Evolutionary conservation across 345 rosid genomes (phyloP).

Genomic region (Brassica cretica): DNA sequence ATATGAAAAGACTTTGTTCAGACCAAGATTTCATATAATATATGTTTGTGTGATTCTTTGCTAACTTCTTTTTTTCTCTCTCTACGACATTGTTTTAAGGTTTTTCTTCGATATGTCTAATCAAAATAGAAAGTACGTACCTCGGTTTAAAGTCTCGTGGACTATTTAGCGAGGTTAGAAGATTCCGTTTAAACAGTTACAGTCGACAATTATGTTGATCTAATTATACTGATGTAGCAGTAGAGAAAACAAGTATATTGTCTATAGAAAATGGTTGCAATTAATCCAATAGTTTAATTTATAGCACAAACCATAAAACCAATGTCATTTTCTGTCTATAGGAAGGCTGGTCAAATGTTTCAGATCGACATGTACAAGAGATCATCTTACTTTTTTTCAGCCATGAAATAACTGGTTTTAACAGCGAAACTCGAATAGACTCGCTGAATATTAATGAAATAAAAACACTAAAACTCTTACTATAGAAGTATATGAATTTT

Average conservation of each 20-base stretch:
- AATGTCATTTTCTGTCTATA: background rate
- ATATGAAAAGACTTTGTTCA: conserved; percentile 10
- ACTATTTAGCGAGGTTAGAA: conserved; percentile 9
- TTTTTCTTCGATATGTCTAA: conserved; percentile 37
- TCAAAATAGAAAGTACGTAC: conserved; percentile 36
- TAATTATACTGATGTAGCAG: conserved; percentile 1
- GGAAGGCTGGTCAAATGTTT: background rate
- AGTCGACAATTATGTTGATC: background rate
- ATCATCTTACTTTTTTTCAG: background rate
- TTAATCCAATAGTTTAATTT: background rate
- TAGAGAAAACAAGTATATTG: background rate
- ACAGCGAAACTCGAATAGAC: background rate
- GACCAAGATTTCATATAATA: conserved; percentile 22
- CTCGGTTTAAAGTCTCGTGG: conserved; percentile 23
- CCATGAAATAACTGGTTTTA: background rate
- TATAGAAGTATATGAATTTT: background rate
- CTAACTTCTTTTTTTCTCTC: conserved; percentile 17
- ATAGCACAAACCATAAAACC: background rate
- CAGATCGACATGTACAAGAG: background rate
- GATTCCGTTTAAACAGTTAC: conserved; percentile 27
- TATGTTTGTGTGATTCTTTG: conserved; percentile 31
- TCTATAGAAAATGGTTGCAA: background rate
- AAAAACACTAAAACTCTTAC: background rate
- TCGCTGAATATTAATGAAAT: no score
- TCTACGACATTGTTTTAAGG: conserved; percentile 34